These are phyloP conservation scores for Hypholoma sublateritium DNA, from an alignment of 768 basidiomycete genomes.

Conservation along the genomic window DNA sequence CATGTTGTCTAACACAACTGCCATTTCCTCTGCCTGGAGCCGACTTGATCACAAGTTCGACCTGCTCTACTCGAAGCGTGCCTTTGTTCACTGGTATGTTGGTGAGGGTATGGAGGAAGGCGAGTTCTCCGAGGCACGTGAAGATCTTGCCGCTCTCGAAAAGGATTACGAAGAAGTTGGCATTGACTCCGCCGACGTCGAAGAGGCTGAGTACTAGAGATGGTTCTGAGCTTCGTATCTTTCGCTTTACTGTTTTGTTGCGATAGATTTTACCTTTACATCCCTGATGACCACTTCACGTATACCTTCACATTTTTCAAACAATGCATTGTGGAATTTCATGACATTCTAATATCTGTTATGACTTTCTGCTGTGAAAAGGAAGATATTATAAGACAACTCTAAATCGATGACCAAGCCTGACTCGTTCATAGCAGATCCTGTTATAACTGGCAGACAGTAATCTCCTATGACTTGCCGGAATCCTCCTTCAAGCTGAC, in stretches of 20 bases:
- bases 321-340: constrained; percentile 28
- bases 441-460: no score
- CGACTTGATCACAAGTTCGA: constrained; percentile 95
- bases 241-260: constrained; percentile 1
- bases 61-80: constrained; percentile 94
- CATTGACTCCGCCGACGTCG: constrained; percentile 49
- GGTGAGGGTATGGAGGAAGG: constrained; percentile 99
- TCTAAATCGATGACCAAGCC: background rate
- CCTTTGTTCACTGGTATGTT: constrained; percentile 93
- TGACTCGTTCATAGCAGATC: background rate
- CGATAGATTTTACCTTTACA: constrained; percentile 6
- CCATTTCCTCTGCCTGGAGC: constrained; percentile 93
- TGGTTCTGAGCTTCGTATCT: constrained; percentile 13
- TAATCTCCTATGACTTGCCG: constrained; percentile 52
- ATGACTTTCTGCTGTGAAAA: background rate
- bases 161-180: constrained; percentile 91
- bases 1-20: constrained; percentile 94
- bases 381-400: background rate
- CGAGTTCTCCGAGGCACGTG: constrained; percentile 98
- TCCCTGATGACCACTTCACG: constrained; percentile 26
- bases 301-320: constrained; percentile 25
- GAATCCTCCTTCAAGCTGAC: constrained; percentile 95
- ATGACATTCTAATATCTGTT: constrained; percentile 18
- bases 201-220: constrained; percentile 47
- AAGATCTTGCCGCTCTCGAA: constrained; percentile 99